Base-by-base conservation (phyloP, 345 rosid genomes). In the Dipteronia dyeriana region DNA sequence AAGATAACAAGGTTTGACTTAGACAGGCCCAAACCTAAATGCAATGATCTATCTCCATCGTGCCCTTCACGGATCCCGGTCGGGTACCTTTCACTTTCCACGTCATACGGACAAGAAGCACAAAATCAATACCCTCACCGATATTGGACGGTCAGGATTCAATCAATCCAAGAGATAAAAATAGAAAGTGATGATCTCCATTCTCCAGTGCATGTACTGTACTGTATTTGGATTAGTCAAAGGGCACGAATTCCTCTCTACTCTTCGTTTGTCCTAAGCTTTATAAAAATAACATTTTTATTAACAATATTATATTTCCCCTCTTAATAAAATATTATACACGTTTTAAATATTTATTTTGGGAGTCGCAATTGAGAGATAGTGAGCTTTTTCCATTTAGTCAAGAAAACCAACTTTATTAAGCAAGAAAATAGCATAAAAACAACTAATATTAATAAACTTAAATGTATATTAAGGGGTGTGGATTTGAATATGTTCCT, bases 71-170 rank as follows among this genome's bases (percentile, higher is more conserved):
- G 75, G 78, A 54, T 64, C 67, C 41, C 29, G 68, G 82, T 78
- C 78, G 57, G 73, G 61, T 45, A 71, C 34, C 68, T 57, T 59
- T 70, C 57, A 13, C 3, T 12, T 31, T 67, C 87, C 85, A 82
- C 67, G 85, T 80, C 84, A 79, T 8, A 16, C 12, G 6, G 51
- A 70, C 43, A 38, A 14, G 66, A 61, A 65, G 66, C 78, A 7
- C 13, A 34, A 34, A 71, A 64, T 69, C 77, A 57, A 12, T 45
- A 39, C 19, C 2, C 9, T 49, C 13, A 8, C 14, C 13, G 22
- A 2, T 2, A 34, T 12, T 75, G 80, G 76, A 81, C 83, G 88
- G 84, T 9, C 81, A 59, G 53, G 86, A 82, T 84, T 76, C 17
- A 17, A 39, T 38, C 31, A 3, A 22, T 25, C 4, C 7, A 16